phyloP scores from a whole-genome alignment of 2,329 filamentous ascomycete species.

The Endocalyx cinctus region DNA sequence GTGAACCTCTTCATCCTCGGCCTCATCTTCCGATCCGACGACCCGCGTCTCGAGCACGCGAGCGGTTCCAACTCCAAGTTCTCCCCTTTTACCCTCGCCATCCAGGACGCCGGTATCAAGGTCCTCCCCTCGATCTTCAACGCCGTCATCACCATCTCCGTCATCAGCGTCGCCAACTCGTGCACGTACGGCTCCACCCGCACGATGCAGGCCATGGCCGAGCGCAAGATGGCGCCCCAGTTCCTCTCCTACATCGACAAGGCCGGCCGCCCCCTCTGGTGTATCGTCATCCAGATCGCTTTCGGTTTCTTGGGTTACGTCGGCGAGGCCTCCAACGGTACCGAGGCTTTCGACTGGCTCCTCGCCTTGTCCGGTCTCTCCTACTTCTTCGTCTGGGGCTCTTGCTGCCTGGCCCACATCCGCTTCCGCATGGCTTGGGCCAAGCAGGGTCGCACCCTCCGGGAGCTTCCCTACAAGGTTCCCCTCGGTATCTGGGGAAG shows the following conservation, averaged over 20 bases:
- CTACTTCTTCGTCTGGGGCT: conserved; percentile 73
- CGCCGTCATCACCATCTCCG: conserved; percentile 46
- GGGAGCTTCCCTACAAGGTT: conserved; percentile 44
- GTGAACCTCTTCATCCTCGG: conserved; percentile 47
- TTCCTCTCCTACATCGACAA: conserved; percentile 58
- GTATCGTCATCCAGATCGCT: conserved; percentile 46
- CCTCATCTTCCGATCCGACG: conserved; percentile 41
- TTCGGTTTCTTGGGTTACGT: conserved; percentile 59
- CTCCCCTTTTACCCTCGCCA: conserved; percentile 49
- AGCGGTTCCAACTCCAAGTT: conserved; percentile 37
- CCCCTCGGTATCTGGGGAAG: conserved; percentile 60
- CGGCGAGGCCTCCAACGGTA: conserved; percentile 37
- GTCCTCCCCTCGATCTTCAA: conserved; percentile 50
- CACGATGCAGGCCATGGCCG: conserved; percentile 46
- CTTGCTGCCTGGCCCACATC: conserved; percentile 61
- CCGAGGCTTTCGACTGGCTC: conserved; percentile 58
- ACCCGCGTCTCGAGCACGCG: conserved; percentile 34
- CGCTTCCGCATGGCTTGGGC: conserved; percentile 61
- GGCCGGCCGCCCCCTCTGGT: conserved; percentile 54
- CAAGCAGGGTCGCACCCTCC: conserved; percentile 48
- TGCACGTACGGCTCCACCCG: conserved; percentile 47
- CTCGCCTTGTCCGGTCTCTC: conserved; percentile 68
- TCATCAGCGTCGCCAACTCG: conserved; percentile 49
- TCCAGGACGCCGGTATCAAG: conserved; percentile 44
- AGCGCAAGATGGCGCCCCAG: conserved; percentile 48